Evolutionary conservation across 768 basidiomycete species (phyloP), one percentile per base, ranked within the genome.

Genomic region (Naganishia vaughanmartiniae): DNA sequence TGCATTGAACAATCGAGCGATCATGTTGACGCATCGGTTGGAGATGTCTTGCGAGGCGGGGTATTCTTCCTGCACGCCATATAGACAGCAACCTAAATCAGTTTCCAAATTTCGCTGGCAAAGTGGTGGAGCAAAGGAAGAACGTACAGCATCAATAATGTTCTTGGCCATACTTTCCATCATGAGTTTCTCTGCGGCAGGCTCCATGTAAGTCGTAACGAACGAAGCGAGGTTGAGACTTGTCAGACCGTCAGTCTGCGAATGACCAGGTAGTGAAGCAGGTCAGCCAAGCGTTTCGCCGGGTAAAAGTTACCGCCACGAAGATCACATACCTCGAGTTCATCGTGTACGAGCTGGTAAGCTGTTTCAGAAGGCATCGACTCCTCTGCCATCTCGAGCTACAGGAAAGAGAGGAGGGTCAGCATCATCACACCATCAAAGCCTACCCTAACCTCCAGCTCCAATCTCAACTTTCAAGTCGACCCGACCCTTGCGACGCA

Each of bases 181-280:
- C 74, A 75, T 75, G 33, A 75, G 70, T 48, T 73, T 54, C 51
- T 73, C 72, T 11, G 72, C 72, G 17, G 68, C 14, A 1, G 60
- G 51, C 17, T 75, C 74, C 74, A 75, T 75, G 39, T 65, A 75
- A 24, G 74, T 75, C 10, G 72, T 73, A 6, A 75, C 74, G 66
- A 73, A 75, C 11, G 74, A 75, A 12, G 72, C 72, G 45, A 75
- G 39, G 68, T 75, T 75, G 34, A 75, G 46, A 19, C 70, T 69
- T 0, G 74, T 72, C 4, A 72, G 70, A n/a, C 74, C 72, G 42
- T 70, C 67, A 26, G 54, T 55, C 71, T 69, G 42, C 26, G 12
- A 21, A 7, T 17, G 5, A 36, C 19, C 26, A 26, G 36, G 7
- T 2, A 9, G 21, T 6, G 39, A 10, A n/a, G 12, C 34, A 58